A percentile compares a stretch with the other conserved stretches of the same genome.
Conservation (phyloP, 2,329 filamentous ascomycete genomes). For the Diaporthe sp. region DNA sequence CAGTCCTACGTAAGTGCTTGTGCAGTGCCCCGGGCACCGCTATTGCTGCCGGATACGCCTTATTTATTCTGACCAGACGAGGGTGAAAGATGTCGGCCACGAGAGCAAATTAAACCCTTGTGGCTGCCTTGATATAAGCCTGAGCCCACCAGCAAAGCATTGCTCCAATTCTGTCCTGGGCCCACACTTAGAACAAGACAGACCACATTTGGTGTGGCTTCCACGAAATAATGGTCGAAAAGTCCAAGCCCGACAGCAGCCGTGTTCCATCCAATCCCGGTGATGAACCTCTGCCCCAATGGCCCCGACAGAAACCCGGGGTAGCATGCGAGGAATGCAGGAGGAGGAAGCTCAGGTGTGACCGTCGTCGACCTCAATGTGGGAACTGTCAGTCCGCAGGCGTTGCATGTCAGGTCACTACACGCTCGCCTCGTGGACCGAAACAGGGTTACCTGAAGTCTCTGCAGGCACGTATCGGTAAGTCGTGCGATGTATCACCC, state of each 20-base stretch:
- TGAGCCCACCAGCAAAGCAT: neutral
- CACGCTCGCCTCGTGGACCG: conserved; percentile 33
- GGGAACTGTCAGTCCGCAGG: neutral
- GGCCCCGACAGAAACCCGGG: neutral
- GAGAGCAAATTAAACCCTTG: neutral
- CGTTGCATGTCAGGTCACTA: neutral
- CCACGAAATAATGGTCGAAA: neutral
- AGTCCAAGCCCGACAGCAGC: neutral
- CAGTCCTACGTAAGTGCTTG: neutral
- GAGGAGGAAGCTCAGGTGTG: conserved; percentile 25
- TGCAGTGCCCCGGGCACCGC: neutral
- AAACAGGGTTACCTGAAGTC: conserved; percentile 40
- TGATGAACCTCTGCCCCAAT: neutral
- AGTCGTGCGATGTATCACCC: neutral
- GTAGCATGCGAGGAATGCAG: conserved; percentile 26
- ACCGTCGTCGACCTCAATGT: conserved; percentile 4
- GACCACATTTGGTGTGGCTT: neutral
- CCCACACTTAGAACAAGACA: neutral
- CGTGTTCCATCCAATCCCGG: neutral
- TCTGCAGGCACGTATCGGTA: conserved; percentile 40
- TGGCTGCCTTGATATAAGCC: neutral
- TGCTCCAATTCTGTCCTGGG: neutral
- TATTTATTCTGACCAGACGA: too few species aligned
- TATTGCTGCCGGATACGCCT: neutral
- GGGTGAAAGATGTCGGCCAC: neutral